Evolutionary conservation across 257 asterid species (phyloP).

Genomic region (Parsonsia alboflavescens): DNA sequence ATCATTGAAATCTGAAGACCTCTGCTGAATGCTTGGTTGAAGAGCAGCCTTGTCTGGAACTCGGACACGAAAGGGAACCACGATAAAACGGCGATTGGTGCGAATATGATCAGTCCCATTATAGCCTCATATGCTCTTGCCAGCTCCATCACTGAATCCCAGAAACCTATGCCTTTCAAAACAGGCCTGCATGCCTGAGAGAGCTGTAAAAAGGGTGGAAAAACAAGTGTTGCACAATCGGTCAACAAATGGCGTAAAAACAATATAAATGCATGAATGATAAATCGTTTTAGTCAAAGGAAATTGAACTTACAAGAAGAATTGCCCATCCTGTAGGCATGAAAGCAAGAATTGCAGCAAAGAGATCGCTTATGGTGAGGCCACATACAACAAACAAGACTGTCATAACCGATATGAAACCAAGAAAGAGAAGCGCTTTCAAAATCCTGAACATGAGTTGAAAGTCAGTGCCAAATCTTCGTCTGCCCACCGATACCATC

Average conservation of each 20-base stretch:
- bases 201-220: conserved; percentile 37
- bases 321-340: conserved; percentile 99
- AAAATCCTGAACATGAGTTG: conserved; percentile 98
- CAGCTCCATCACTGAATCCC: conserved; percentile 93
- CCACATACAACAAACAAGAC: conserved; percentile 75
- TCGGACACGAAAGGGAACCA: conserved; percentile 97
- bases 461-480: conserved; percentile 89
- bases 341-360: conserved; percentile 89
- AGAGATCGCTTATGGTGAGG: conserved; percentile 66
- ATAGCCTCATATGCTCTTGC: conserved; percentile 76
- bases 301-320: conserved; percentile 53
- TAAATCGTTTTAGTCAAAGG: not conserved
- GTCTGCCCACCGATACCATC: conserved; percentile 97
- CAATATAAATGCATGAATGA: not conserved
- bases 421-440: conserved; percentile 89
- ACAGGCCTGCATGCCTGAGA: conserved; percentile 75
- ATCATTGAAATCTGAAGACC: conserved; percentile 98
- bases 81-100: conserved; percentile 71
- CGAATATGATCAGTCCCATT: conserved; percentile 81
- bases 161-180: conserved; percentile 55
- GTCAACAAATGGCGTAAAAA: too few relatives aligned
- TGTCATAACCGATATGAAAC: conserved; percentile 85
- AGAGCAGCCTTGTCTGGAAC: conserved; percentile 85
- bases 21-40: conserved; percentile 94
- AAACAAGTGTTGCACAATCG: not conserved